Evolutionary conservation across 2,329 filamentous ascomycete species (phyloP), one percentile per base, ranked within the genome.

Genomic region (Stemphylium vesicarium): DNA sequence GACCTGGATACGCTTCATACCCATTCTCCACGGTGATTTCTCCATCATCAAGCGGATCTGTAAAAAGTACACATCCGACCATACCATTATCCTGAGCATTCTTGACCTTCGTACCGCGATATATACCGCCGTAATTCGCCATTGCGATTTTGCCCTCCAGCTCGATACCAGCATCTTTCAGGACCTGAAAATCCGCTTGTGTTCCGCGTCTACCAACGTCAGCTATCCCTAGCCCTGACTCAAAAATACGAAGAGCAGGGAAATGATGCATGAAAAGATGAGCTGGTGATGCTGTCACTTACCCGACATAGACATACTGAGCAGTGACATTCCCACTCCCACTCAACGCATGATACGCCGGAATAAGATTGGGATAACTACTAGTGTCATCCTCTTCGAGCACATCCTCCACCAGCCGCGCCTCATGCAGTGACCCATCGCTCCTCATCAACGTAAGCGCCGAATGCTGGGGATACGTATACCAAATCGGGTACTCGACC

Each of bases 311-410:
- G 31, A 80, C 76, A 57, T 78, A 81, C 64, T 80, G 78, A 10
- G 77, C 79, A 49, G 71, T 75, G 15, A 77, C 80, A 56, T 79
- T 73, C 4, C 80, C 80, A 31, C 69, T 76, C 42, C 73, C 74
- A 4, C 77, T 80, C 55, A 81, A 81, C 20, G 78, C 80, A 60
- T 82, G 77, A 59, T 82, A 82, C 3, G 74, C 77, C 0, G 79
- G 77, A 13, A 79, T 72, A 6, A 52, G 2, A 57, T 63, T 73
- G 5, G 57, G 73, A 63, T 64, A 78, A 48, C 66, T 64, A 7
- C 72, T 71, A 1, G 69, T 73, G 1, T 69, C 65, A 48, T 76
- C 74, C 33, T 68, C 69, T 15, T 48, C 64, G 4, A 77, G 46
- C 1, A 70, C 68, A 7, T 59, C 74, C 58, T 77, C 74, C 39